Evolutionary conservation across 140 eudicot species (phyloP).

Genomic region (Flaveria floridana): DNA sequence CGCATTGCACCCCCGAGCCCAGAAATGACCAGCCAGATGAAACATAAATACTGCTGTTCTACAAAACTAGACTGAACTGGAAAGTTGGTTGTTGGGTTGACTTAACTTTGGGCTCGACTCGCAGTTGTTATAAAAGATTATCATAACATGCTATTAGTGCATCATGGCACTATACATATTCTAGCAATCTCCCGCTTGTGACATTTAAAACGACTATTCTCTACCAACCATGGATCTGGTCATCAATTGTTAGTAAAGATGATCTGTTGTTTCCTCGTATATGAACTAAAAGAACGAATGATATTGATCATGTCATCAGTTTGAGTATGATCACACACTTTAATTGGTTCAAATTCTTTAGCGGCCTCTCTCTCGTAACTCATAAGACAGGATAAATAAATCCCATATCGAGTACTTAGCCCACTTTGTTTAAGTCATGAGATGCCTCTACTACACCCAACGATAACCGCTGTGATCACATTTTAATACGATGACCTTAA

Average conservation of each 20-base stretch:
- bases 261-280: no score
- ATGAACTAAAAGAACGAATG: no score
- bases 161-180: not conserved
- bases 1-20: not conserved
- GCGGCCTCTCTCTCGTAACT: no score
- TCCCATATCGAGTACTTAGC: not conserved
- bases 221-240: no score
- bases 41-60: not conserved
- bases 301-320: no score
- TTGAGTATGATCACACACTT: no score
- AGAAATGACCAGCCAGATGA: not conserved
- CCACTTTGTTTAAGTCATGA: not conserved
- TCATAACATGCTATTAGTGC: not conserved
- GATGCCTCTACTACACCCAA: not conserved
- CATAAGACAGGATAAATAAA: no score
- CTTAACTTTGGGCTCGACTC: not conserved
- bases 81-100: not conserved
- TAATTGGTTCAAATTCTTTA: no score
- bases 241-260: no score
- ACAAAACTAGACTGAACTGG: not conserved
- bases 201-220: not conserved
- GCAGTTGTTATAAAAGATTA: not conserved
- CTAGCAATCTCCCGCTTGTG: no score
- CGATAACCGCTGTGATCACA: not conserved
- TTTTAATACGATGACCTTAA: no score